Base-by-base conservation (phyloP, 2,329 filamentous ascomycete genomes). In the Trichophyton schoenleinii region DNA sequence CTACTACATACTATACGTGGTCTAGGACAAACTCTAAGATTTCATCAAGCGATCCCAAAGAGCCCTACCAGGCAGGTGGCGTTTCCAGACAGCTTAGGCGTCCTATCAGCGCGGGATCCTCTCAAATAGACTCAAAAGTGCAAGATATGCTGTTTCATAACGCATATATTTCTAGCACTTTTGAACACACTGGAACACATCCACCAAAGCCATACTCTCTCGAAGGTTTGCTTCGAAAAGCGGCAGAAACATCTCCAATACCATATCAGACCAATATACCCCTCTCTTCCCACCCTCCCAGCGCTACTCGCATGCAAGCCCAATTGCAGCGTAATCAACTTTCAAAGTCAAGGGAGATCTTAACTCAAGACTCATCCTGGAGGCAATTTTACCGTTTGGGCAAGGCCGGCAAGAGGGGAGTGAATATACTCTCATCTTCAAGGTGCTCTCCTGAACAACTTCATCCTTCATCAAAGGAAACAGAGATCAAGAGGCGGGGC, bases 91-190 rank as follows among this genome's bases (percentile, higher is more conserved):
- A 25, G 6, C 28, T 11, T 31, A 18, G 18, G 6, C 55, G 55
- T 36, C n/a, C 55, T 25, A 44, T 2, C 9, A 38, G 52, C 9
- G n/a, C 52, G 52, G n/a, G 55, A 18, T 58, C 55, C 22, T 58
- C 55, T 3, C 55, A 25, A 36, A 36, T 55, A 13, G 25, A 60
- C 25, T 63, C 58, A 25, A 63, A 41, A 44, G 60, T 53, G 5
- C 22, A 58, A 22, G 36, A 57, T 15, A 61, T 63, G 62, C 25
- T 62, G n/a, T 63, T 63, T 20, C 58, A 42, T 38, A 63, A 63
- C 18, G 62, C 62, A 4, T 63, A 63, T 36, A 34, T 59, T 18
- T 9, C 36, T 60, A 46, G 22, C 13, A 28, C 46, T 41, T 15
- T 4, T 18, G 13, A 31, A 46, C 42, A 8, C 59, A 13, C 28